A percentile compares a stretch with the other conserved stretches of the same genome.
These are phyloP conservation scores for Epichloe hybrida DNA, from an alignment of 2,329 filamentous ascomycete species.

Conservation along the genomic window DNA sequence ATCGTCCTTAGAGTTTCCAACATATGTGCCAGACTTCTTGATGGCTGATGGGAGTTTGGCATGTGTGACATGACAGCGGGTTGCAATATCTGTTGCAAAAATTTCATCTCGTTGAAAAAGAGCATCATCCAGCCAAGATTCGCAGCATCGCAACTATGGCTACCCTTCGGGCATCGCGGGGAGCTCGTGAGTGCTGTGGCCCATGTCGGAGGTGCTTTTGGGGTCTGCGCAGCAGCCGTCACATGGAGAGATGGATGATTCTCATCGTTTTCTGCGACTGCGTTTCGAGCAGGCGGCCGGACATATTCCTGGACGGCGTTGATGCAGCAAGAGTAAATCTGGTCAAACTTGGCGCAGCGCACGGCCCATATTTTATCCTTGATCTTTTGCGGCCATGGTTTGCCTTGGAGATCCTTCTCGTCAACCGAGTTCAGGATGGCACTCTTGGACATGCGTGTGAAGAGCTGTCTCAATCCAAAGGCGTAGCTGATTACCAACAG, in stretches of 20 bases:
- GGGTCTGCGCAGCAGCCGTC: constrained; percentile 9
- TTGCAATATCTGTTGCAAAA: constrained; percentile 28
- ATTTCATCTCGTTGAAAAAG: constrained; percentile 32
- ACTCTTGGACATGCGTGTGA: constrained; percentile 35
- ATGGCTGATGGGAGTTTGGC: constrained; percentile 13
- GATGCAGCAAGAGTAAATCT: constrained; percentile 33
- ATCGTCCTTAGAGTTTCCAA: constrained; percentile 29
- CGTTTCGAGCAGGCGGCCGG: constrained; percentile 13
- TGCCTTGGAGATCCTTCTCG: constrained; percentile 28
- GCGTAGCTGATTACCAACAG: constrained; percentile 39
- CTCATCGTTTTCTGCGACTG: constrained; percentile 7
- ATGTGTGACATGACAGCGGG: constrained; percentile 15
- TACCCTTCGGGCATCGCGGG: constrained; percentile 35
- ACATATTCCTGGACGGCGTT: constrained; percentile 33
- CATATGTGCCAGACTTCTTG: constrained; percentile 30
- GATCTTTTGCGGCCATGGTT: constrained; percentile 33
- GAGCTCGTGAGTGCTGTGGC: constrained; percentile 20
- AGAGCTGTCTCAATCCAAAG: constrained; percentile 35
- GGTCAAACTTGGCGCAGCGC: constrained; percentile 34
- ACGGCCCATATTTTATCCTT: constrained; percentile 35
- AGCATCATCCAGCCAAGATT: constrained; percentile 42
- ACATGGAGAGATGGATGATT: constrained; percentile 10
- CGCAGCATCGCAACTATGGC: constrained; percentile 36
- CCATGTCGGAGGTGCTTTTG: constrained; percentile 7
- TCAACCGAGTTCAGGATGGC: constrained; percentile 32